phyloP scores from a whole-genome alignment of 306 rosid genomes.

The Dalbergia oliveri region DNA sequence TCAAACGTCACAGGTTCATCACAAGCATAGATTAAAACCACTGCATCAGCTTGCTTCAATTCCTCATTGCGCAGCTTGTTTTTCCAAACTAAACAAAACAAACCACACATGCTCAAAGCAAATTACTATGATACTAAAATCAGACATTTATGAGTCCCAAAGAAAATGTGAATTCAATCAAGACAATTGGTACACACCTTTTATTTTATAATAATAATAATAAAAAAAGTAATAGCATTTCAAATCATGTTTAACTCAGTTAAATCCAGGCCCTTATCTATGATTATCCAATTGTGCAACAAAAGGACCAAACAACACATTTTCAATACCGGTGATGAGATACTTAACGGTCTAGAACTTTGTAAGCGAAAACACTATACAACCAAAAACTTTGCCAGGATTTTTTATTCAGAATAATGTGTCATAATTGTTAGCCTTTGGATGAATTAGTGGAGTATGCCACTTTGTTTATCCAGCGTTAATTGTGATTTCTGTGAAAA shows the following conservation, averaged over 20 bases:
- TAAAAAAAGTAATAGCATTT: too few relatives aligned
- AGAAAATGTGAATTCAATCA: slow-evolving; percentile 12
- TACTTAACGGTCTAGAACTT: neutral
- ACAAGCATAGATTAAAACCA: slow-evolving; percentile 73
- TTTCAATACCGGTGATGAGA: neutral
- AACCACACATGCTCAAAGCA: neutral
- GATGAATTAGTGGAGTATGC: too few relatives aligned
- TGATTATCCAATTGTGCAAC: neutral
- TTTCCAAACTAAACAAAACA: slow-evolving; percentile 33
- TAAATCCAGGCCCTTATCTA: slow-evolving; percentile 26
- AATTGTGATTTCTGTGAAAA: too few relatives aligned
- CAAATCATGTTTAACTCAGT: neutral
- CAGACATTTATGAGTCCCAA: neutral
- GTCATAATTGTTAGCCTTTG: too few relatives aligned
- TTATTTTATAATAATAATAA: neutral
- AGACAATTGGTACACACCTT: neutral
- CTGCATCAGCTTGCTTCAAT: slow-evolving; percentile 51
- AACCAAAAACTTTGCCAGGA: too few relatives aligned
- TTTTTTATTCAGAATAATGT: too few relatives aligned
- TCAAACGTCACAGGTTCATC: slow-evolving; percentile 60
- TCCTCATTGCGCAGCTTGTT: slow-evolving; percentile 40
- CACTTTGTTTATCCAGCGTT: too few relatives aligned
- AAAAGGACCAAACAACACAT: neutral
- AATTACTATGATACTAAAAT: neutral
- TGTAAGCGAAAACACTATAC: too few relatives aligned